Evolutionary conservation across 345 rosid genomes (phyloP).

Genomic region (Aquilaria sinensis): DNA sequence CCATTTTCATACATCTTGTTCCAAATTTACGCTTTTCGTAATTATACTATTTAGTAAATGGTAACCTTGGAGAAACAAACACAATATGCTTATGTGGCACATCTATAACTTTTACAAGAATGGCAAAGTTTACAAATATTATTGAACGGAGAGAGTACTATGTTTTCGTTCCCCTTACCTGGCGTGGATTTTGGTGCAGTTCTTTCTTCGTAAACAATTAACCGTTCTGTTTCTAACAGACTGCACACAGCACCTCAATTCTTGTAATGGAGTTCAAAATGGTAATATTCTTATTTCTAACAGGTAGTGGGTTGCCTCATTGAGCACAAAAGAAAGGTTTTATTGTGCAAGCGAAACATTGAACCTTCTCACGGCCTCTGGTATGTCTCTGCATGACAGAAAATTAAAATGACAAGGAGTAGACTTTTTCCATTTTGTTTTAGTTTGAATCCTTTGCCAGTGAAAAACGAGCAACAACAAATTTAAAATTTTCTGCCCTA

Average conservation of each 20-base stretch:
- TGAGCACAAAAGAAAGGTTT: conserved; percentile 75
- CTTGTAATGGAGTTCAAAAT: no score
- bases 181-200: neutral
- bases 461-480: neutral
- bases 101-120: no score
- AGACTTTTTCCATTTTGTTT: neutral
- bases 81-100: no score
- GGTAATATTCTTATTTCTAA: neutral
- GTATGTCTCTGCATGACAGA: conserved; percentile 25
- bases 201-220: neutral
- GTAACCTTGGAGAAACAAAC: no score
- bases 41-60: no score
- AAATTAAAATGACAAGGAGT: conserved; percentile 1
- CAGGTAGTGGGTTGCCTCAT: conserved; percentile 98
- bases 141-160: neutral
- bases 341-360: conserved; percentile 95
- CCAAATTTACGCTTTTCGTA: no score
- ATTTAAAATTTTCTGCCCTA: conserved; percentile 3
- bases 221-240: neutral
- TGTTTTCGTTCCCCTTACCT: neutral
- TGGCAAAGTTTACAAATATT: no score
- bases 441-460: neutral
- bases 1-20: no score
- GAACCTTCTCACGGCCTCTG: conserved; percentile 92
- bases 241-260: no score